Conservation (phyloP, 805 yeast species). For the Schwanniomyces occidentalis region DNA sequence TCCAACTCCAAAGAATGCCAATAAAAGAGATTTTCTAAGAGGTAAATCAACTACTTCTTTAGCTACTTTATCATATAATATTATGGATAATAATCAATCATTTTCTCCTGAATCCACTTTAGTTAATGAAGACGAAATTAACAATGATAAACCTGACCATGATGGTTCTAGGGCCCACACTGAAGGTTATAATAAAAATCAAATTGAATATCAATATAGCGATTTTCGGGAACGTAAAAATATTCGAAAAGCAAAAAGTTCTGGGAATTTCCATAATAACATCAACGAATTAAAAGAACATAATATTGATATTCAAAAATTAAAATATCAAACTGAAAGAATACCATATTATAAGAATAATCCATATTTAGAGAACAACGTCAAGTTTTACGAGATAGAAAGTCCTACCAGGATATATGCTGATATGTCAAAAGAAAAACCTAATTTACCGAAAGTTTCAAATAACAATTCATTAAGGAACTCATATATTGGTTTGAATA, state of each 20-base stretch:
- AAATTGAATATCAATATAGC: neutral
- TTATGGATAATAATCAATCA: neutral
- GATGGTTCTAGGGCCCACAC: constrained; percentile 3
- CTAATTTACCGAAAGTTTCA: constrained; percentile 36
- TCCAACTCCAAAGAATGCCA: constrained; percentile 6
- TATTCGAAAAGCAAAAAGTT: constrained; percentile 35
- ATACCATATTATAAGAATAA: constrained; percentile 21
- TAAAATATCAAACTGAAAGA: constrained; percentile 21
- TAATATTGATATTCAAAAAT: constrained; percentile 8
- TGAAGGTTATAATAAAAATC: constrained; percentile 3
- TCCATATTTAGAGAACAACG: constrained; percentile 25
- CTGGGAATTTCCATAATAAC: constrained; percentile 28
- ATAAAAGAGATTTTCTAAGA: constrained; percentile 7
- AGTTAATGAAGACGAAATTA: constrained; percentile 14
- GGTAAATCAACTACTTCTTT: constrained; percentile 25
- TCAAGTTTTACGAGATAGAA: constrained; percentile 1
- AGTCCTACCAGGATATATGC: constrained; percentile 1
- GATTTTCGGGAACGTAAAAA: constrained; percentile 5
- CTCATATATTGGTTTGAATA: constrained; percentile 39
- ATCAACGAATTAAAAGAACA: constrained; percentile 10
- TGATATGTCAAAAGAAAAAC: constrained; percentile 18
- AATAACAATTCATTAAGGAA: constrained; percentile 27
- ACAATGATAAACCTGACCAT: constrained; percentile 1
- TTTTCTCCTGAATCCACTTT: constrained; percentile 12
- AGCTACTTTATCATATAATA: constrained; percentile 7